These are phyloP conservation scores for Beauveria caledonica DNA, from an alignment of 2,329 filamentous ascomycete genomes.

Conservation along the genomic window DNA sequence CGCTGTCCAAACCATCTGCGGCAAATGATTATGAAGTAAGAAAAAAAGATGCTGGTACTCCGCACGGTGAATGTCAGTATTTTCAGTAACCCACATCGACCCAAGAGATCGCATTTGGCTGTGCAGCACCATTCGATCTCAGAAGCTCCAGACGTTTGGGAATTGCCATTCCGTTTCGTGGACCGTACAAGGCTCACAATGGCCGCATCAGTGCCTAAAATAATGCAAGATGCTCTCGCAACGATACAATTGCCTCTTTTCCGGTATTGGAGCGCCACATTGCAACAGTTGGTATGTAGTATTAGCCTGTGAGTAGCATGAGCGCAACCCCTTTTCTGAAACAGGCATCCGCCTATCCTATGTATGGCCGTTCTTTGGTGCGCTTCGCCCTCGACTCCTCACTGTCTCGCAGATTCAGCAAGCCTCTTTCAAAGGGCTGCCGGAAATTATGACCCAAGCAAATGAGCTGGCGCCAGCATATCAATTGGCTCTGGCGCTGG, in stretches of 20 bases:
- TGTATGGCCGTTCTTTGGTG: neutral
- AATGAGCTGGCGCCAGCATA: conserved; percentile 7
- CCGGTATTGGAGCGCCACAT: too few species aligned
- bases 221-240: too few species aligned
- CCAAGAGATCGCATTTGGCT: too few species aligned
- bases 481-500: neutral
- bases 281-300: too few species aligned
- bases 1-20: neutral
- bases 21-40: neutral
- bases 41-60: neutral
- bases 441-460: conserved; percentile 3
- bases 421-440: neutral
- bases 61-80: neutral
- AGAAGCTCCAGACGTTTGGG: too few species aligned
- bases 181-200: too few species aligned
- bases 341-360: neutral
- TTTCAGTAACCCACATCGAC: too few species aligned
- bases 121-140: too few species aligned
- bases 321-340: conserved; percentile 2
- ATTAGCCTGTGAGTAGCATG: neutral
- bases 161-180: too few species aligned
- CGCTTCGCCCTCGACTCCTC: neutral
- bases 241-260: too few species aligned
- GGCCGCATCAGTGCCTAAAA: too few species aligned
- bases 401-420: neutral